Conservation (phyloP, 2,329 filamentous ascomycete species). For the Chlorencoelia australis region DNA sequence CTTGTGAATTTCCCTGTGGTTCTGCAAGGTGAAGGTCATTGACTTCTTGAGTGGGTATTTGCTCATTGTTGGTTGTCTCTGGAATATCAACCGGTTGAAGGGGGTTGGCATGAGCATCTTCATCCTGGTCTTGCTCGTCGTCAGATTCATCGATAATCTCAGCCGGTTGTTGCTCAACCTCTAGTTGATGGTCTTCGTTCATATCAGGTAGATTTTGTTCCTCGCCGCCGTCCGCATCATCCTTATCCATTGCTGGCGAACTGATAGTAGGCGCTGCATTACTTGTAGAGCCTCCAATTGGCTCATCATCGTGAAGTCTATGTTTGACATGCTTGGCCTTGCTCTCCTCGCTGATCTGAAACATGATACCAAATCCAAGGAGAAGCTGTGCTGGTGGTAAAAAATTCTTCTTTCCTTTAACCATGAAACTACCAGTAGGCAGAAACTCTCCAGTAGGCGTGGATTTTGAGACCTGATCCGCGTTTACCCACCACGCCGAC, state of each 20-base stretch:
- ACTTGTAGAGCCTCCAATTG: background rate
- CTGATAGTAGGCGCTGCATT: constrained; percentile 1
- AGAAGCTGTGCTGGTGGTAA: constrained; percentile 79
- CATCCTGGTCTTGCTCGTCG: constrained; percentile 24
- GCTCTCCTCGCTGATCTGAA: constrained; percentile 81
- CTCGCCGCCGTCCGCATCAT: constrained; percentile 8
- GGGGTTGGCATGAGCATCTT: constrained; percentile 17
- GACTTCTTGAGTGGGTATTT: constrained; percentile 13
- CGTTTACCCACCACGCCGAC: constrained; percentile 91
- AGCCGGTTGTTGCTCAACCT: constrained; percentile 14
- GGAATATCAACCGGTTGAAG: constrained; percentile 13
- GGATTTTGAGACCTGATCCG: constrained; percentile 83
- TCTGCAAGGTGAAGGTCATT: constrained; percentile 4
- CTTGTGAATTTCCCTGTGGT: constrained; percentile 16
- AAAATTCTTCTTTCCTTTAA: constrained; percentile 83
- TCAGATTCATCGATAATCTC: constrained; percentile 15
- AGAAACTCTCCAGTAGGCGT: constrained; percentile 72
- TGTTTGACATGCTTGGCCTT: constrained; percentile 72
- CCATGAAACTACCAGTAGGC: constrained; percentile 65
- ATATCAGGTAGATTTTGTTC: constrained; percentile 15
- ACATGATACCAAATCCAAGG: constrained; percentile 79
- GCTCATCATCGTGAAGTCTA: constrained; percentile 38
- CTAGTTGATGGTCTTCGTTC: constrained; percentile 19
- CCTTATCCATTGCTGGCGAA: background rate
- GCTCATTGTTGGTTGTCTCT: constrained; percentile 18